A percentile compares a stretch with the other conserved stretches of the same genome.
Conservation (phyloP, 139 green algal genomes). For the Protoeuglena noctilucae region DNA sequence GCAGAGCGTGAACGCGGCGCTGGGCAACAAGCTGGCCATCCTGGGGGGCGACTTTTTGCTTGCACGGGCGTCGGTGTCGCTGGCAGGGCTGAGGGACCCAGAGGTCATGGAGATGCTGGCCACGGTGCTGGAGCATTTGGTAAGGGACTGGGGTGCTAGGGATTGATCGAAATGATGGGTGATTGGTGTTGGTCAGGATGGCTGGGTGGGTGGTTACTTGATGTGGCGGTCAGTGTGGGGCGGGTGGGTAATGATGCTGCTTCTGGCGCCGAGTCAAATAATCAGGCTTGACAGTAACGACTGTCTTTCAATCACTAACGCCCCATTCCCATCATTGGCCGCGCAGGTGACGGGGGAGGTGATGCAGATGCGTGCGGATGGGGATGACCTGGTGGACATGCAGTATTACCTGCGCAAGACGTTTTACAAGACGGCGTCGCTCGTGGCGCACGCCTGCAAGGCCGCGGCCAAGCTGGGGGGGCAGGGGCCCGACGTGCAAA, state of each 20-base stretch:
- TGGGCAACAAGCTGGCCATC: slow-evolving; percentile 86
- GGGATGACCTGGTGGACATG: slow-evolving; percentile 47
- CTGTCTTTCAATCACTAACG: too few relatives aligned
- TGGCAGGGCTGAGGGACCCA: slow-evolving; percentile 71
- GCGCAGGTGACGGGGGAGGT: slow-evolving; percentile 94
- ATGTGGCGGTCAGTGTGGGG: too few relatives aligned
- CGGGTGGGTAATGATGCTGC: too few relatives aligned
- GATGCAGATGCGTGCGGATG: slow-evolving; percentile 47
- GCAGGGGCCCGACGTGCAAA: slow-evolving; percentile 18
- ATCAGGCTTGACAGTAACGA: too few relatives aligned
- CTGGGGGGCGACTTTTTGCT: slow-evolving; percentile 96
- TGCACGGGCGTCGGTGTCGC: slow-evolving; percentile 71
- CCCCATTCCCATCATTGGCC: too few relatives aligned
- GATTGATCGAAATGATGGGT: too few relatives aligned
- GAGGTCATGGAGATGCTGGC: slow-evolving; percentile 77
- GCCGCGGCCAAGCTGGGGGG: slow-evolving; percentile 61
- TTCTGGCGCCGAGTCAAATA: too few relatives aligned
- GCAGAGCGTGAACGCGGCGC: slow-evolving; percentile 56
- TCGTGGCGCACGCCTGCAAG: slow-evolving; percentile 81
- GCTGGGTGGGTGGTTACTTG: too few relatives aligned
- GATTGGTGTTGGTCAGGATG: too few relatives aligned
- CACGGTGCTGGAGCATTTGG: slow-evolving; percentile 83
- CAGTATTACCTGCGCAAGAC: slow-evolving; percentile 83
- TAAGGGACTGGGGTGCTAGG: too few relatives aligned
- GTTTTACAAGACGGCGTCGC: slow-evolving; percentile 88